Evolutionary conservation across 768 basidiomycete genomes (phyloP).

Genomic region (Sutorius australiensis): DNA sequence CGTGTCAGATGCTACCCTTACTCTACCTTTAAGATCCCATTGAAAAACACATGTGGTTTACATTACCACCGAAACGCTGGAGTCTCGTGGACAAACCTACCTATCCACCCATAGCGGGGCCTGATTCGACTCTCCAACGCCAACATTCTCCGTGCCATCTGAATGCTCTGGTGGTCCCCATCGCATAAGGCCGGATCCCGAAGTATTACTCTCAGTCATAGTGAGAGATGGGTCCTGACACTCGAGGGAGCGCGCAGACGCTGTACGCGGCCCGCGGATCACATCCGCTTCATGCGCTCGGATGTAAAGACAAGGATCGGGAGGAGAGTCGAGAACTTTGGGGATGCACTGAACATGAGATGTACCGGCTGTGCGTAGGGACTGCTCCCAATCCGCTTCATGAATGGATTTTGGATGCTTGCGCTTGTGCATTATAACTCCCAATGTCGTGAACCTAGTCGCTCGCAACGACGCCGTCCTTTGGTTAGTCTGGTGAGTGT

Average conservation of each 20-base stretch:
- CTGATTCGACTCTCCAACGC: background rate
- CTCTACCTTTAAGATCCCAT: conserved; percentile 7
- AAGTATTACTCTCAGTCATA: conserved; percentile 2
- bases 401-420: conserved; percentile 18
- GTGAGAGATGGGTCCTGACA: conserved; percentile 14
- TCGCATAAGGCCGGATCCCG: conserved; percentile 35
- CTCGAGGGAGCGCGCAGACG: conserved; percentile 34
- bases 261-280: conserved; percentile 48
- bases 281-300: conserved; percentile 79
- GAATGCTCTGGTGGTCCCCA: conserved; percentile 25
- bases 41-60: conserved; percentile 4
- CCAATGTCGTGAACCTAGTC: background rate
- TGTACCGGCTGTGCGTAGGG: background rate
- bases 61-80: conserved; percentile 5
- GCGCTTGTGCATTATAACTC: conserved; percentile 23
- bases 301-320: conserved; percentile 42
- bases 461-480: background rate
- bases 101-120: conserved; percentile 71
- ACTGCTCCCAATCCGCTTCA: conserved; percentile 11
- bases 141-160: conserved; percentile 1
- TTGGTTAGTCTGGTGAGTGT: background rate
- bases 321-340: background rate
- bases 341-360: background rate
- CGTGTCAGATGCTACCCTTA: conserved; percentile 3
- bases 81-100: conserved; percentile 48